These are phyloP conservation scores for Syncephalastrum sp. DNA, from an alignment of 371 early-diverging fungal genomes.

Conservation along the genomic window DNA sequence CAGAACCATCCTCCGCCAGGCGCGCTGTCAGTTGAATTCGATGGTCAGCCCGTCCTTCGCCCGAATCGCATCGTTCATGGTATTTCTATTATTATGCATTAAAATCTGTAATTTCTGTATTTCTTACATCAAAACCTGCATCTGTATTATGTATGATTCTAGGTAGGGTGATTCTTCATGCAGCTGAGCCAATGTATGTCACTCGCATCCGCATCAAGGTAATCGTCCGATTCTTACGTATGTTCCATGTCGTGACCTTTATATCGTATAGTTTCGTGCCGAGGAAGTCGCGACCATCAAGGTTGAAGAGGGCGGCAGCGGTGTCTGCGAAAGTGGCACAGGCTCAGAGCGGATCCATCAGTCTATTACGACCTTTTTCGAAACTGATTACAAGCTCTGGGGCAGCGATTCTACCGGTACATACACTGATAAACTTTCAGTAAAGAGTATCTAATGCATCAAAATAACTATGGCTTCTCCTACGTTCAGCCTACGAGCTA, in stretches of 20 bases:
- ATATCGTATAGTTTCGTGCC: constrained; percentile 36
- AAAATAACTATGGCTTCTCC: neutral
- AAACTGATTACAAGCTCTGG: constrained; percentile 25
- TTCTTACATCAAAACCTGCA: too few relatives aligned
- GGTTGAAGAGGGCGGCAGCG: constrained; percentile 17
- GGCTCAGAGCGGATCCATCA: constrained; percentile 13
- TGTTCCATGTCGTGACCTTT: too few relatives aligned
- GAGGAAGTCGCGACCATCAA: constrained; percentile 37
- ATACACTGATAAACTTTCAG: neutral
- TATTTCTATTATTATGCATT: constrained; percentile 4
- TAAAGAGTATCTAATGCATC: neutral
- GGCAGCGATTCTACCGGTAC: constrained; percentile 33
- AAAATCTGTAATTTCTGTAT: too few relatives aligned
- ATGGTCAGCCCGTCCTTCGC: constrained; percentile 49
- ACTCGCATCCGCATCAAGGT: constrained; percentile 42
- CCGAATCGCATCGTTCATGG: constrained; percentile 47
- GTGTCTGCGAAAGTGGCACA: neutral
- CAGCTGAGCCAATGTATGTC: constrained; percentile 26
- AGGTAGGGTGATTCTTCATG: constrained; percentile 36
- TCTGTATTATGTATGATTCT: neutral
- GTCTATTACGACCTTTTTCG: constrained; percentile 18
- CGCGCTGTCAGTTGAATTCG: constrained; percentile 34
- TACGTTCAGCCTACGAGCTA: too few relatives aligned
- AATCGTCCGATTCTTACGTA: neutral
- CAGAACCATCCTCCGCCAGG: too few relatives aligned